Evolutionary conservation across 1,284 basidiomycete species (phyloP).

Genomic region (Tilletia walkeri): DNA sequence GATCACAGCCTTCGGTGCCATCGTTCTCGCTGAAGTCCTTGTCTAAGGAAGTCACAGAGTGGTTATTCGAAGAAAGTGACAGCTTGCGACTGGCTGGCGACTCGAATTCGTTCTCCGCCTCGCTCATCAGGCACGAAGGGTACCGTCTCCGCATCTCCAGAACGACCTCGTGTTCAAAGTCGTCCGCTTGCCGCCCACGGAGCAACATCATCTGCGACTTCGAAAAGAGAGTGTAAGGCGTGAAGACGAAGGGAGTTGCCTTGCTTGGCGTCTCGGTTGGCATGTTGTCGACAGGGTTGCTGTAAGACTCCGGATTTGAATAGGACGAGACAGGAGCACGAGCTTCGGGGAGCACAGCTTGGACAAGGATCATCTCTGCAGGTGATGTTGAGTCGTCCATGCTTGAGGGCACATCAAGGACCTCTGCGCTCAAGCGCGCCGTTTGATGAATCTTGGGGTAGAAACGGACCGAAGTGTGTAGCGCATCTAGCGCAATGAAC

Average conservation of each 20-base stretch:
- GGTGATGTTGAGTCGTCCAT: constrained; percentile 49
- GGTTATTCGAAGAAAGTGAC: constrained; percentile 25
- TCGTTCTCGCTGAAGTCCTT: constrained; percentile 38
- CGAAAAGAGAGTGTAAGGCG: constrained; percentile 60
- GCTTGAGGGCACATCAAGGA: constrained; percentile 59
- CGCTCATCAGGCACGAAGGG: constrained; percentile 33
- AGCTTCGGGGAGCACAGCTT: constrained; percentile 59
- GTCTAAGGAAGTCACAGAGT: constrained; percentile 25
- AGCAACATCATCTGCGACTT: constrained; percentile 60
- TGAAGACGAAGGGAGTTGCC: constrained; percentile 60
- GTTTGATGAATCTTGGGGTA: constrained; percentile 58
- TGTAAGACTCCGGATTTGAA: neutral
- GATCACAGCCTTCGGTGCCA: neutral
- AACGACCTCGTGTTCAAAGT: constrained; percentile 55
- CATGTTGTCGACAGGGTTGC: constrained; percentile 33
- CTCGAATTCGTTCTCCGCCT: constrained; percentile 41
- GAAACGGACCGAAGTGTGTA: constrained; percentile 58
- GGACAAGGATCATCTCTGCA: constrained; percentile 58
- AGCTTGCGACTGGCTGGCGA: constrained; percentile 26
- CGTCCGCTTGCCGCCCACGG: constrained; percentile 56
- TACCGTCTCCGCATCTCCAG: constrained; percentile 57
- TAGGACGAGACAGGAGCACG: constrained; percentile 36
- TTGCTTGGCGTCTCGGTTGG: constrained; percentile 57
- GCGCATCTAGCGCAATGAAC: constrained; percentile 59
- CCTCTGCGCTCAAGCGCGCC: constrained; percentile 59